Conservation (phyloP, 108 stramenopile genomes). For the Schizochytrium sp. region DNA sequence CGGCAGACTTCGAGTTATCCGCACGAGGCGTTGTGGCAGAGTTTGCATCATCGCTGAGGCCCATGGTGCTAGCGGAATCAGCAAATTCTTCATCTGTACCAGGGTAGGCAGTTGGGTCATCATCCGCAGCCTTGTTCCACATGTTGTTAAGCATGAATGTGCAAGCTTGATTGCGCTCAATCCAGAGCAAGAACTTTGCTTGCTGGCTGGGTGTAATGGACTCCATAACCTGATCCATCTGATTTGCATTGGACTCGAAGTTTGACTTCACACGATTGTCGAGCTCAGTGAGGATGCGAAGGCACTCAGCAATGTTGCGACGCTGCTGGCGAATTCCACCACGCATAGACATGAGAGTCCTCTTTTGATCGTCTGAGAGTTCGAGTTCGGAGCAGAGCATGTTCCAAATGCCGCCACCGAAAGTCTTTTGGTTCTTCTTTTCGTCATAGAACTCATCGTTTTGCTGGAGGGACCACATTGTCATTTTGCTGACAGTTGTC, state of each 20-base stretch:
- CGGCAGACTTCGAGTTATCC: background rate
- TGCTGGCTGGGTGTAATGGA: slow-evolving; percentile 55
- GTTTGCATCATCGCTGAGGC: slow-evolving; percentile 42
- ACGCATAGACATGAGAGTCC: slow-evolving; percentile 28
- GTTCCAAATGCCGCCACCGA: slow-evolving; percentile 60
- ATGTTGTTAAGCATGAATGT: slow-evolving; percentile 58
- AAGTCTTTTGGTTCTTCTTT: slow-evolving; percentile 60
- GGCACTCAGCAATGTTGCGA: slow-evolving; percentile 54
- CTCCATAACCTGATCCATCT: slow-evolving; percentile 40
- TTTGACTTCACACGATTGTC: slow-evolving; percentile 39
- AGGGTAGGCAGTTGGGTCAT: slow-evolving; percentile 43
- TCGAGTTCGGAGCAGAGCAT: slow-evolving; percentile 55
- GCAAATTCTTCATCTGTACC: slow-evolving; percentile 53
- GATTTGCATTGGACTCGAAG: slow-evolving; percentile 52
- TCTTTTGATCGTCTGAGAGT: slow-evolving; percentile 50
- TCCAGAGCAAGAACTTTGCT: slow-evolving; percentile 55
- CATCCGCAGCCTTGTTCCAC: slow-evolving; percentile 40
- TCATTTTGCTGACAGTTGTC: slow-evolving; percentile 60
- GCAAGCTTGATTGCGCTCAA: slow-evolving; percentile 50
- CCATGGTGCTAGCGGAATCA: slow-evolving; percentile 41
- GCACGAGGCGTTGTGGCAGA: background rate
- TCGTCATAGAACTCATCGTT: slow-evolving; percentile 61
- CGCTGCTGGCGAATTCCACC: slow-evolving; percentile 54
- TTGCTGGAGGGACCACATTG: slow-evolving; percentile 50
- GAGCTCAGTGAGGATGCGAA: slow-evolving; percentile 57